Evolutionary conservation across 2,329 filamentous ascomycete genomes (phyloP).

Genomic region (Xylariaceae sp.): DNA sequence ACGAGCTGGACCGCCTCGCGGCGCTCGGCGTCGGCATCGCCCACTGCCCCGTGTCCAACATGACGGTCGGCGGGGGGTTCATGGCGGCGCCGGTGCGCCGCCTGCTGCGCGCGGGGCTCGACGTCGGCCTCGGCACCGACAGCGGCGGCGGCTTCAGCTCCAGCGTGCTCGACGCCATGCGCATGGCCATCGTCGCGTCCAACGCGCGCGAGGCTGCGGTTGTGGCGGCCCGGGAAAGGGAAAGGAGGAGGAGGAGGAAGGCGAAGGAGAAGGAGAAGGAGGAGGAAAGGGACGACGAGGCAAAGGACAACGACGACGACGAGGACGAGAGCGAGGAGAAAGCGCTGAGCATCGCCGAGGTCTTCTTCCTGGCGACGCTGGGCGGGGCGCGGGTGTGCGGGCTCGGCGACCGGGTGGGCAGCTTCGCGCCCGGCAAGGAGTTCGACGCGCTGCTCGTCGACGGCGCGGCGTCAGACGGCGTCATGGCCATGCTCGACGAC

Average conservation of each 20-base stretch:
- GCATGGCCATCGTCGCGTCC: conserved; percentile 49
- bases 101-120: conserved; percentile 49
- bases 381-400: conserved; percentile 54
- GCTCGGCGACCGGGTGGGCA: conserved; percentile 45
- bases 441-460: conserved; percentile 50
- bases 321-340: conserved; percentile 31
- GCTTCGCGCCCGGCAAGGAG: conserved; percentile 51
- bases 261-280: too few species aligned
- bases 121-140: conserved; percentile 61
- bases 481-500: conserved; percentile 47
- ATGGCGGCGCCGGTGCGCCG: conserved; percentile 54
- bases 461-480: conserved; percentile 26
- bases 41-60: conserved; percentile 59
- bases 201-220: conserved; percentile 37
- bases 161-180: conserved; percentile 51
- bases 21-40: conserved; percentile 49
- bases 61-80: conserved; percentile 53
- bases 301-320: too few species aligned
- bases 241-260: too few species aligned
- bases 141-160: conserved; percentile 55
- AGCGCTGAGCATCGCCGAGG: conserved; percentile 40
- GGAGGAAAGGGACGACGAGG: too few species aligned
- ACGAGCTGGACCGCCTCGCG: conserved; percentile 43
- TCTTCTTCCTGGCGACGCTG: conserved; percentile 53
- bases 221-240: too few species aligned